Percentiles rank a stretch among this genome's conserved stretches.
phyloP scores from a whole-genome alignment of 352 stramenopile genomes.

The Globisporangium radiosum region DNA sequence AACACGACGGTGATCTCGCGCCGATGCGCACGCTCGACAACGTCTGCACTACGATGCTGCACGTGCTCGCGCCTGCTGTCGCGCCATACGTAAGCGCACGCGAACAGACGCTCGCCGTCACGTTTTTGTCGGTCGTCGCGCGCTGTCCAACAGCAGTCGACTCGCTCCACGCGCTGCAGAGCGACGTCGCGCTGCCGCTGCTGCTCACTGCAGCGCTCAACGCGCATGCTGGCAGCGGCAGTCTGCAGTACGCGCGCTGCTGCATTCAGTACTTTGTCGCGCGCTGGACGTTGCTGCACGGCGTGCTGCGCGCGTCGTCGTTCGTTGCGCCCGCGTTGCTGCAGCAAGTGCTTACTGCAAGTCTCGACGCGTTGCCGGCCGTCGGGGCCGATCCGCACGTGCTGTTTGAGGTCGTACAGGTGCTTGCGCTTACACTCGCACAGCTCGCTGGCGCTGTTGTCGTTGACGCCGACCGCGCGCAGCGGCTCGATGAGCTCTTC shows the following conservation, averaged over 20 bases:
- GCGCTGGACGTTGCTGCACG: conserved; percentile 53
- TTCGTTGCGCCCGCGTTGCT: conserved; percentile 43
- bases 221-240: neutral
- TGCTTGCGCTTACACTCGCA: conserved; percentile 44
- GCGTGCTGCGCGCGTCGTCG: conserved; percentile 38
- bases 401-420: conserved; percentile 61
- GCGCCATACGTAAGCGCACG: conserved; percentile 11
- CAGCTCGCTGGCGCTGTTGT: conserved; percentile 37
- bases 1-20: conserved; percentile 18
- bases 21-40: conserved; percentile 21
- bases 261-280: conserved; percentile 32
- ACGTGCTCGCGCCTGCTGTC: conserved; percentile 9
- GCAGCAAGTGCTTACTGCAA: conserved; percentile 26
- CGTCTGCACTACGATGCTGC: conserved; percentile 28
- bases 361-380: conserved; percentile 44
- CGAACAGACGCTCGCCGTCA: conserved; percentile 32
- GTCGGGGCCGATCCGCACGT: conserved; percentile 45
- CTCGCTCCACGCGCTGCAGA: conserved; percentile 29
- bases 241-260: conserved; percentile 20
- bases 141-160: conserved; percentile 22
- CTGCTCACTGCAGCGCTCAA: conserved; percentile 28
- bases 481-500: conserved; percentile 34
- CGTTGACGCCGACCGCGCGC: conserved; percentile 14
- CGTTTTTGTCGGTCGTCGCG: conserved; percentile 27
- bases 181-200: conserved; percentile 23